phyloP scores from a whole-genome alignment of 2,329 filamentous ascomycete species.

The Cladophialophora immunda region DNA sequence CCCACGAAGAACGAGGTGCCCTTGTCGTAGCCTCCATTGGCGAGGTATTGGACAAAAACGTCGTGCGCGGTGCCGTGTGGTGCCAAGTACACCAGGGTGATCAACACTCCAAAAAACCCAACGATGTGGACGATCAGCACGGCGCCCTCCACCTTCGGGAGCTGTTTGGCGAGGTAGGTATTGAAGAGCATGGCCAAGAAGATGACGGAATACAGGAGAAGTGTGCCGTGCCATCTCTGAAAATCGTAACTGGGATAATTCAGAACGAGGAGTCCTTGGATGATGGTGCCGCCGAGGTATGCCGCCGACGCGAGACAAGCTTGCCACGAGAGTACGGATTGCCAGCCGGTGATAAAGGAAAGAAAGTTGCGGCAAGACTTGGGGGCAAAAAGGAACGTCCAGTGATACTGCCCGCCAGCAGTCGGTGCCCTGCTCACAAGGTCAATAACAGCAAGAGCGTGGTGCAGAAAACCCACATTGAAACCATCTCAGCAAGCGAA shows the following conservation, averaged over 20 bases:
- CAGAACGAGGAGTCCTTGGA: conserved; percentile 55
- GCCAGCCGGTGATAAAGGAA: conserved; percentile 49
- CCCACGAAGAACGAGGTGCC: conserved; percentile 45
- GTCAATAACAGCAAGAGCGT: conserved; percentile 16
- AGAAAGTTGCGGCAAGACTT: conserved; percentile 37
- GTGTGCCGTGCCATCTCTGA: conserved; percentile 58
- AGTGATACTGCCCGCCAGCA: conserved; percentile 51
- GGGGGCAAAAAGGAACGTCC: conserved; percentile 43
- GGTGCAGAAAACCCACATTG: conserved; percentile 42
- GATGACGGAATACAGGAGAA: conserved; percentile 60
- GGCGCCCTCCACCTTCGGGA: conserved; percentile 36
- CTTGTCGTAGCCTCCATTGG: conserved; percentile 47
- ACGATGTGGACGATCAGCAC: conserved; percentile 34
- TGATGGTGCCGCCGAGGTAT: conserved; percentile 56
- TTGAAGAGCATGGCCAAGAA: conserved; percentile 61
- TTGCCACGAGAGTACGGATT: conserved; percentile 58
- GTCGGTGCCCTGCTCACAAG: conserved; percentile 44
- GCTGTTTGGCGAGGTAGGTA: conserved; percentile 51
- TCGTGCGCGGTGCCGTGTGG: conserved; percentile 47
- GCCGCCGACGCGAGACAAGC: conserved; percentile 51
- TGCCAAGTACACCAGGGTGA: conserved; percentile 52
- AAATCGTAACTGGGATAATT: conserved; percentile 52
- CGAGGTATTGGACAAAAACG: conserved; percentile 52
- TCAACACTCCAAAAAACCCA: conserved; percentile 48
- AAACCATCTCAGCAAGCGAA: conserved; percentile 46